phyloP scores from a whole-genome alignment of 441 rosid species.

The Rhodomyrtus psidioides region DNA sequence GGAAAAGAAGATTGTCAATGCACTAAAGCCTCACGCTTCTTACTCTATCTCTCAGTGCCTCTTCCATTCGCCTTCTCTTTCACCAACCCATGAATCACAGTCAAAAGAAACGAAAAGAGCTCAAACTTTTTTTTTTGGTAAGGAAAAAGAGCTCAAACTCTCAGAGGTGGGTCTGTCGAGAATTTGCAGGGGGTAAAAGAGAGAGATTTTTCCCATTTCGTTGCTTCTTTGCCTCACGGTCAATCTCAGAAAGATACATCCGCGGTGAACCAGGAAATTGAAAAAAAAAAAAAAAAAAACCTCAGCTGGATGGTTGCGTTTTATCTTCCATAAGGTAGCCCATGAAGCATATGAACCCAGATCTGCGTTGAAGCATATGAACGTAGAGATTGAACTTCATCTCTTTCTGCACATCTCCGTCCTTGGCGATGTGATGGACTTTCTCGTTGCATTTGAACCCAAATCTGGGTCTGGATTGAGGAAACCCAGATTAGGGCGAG shows the following conservation, averaged over 20 bases:
- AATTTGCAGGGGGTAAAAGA: too few species aligned
- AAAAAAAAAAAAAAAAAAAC: too few species aligned
- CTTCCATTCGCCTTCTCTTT: neutral
- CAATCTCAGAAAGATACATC: neutral
- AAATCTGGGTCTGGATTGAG: too few species aligned
- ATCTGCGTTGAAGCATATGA: too few species aligned
- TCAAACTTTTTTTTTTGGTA: too few species aligned
- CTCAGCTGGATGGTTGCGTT: neutral
- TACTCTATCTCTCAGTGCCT: neutral
- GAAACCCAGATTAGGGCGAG: too few species aligned
- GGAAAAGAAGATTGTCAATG: neutral
- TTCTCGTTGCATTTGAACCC: too few species aligned
- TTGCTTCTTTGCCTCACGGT: neutral
- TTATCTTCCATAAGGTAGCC: neutral
- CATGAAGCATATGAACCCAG: too few species aligned
- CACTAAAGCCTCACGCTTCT: neutral
- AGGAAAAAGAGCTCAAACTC: too few species aligned
- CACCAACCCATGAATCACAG: neutral
- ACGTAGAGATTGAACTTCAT: too few species aligned
- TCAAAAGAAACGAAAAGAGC: neutral
- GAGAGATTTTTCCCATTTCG: neutral
- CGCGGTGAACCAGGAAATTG: neutral
- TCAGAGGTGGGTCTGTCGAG: neutral
- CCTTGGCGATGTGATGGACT: too few species aligned
- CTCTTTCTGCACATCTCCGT: too few species aligned